These are phyloP conservation scores for Claviceps humidiphila DNA, from an alignment of 2,329 filamentous ascomycete species.

Conservation along the genomic window DNA sequence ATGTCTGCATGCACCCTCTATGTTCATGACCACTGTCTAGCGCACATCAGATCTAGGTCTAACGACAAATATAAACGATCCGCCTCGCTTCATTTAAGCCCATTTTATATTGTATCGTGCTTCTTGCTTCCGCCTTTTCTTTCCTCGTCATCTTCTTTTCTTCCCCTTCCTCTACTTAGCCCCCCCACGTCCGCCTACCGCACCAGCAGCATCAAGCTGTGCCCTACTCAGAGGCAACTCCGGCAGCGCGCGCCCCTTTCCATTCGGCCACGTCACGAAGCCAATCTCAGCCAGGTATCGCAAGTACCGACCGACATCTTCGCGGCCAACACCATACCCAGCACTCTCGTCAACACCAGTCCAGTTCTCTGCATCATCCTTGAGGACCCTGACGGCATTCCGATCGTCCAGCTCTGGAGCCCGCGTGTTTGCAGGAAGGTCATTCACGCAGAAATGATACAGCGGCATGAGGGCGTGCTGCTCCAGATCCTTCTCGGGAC, in stretches of 20 bases:
- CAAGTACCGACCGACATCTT: constrained; percentile 15
- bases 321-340: constrained; percentile 20
- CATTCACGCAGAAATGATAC: constrained; percentile 52
- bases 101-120: neutral
- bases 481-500: constrained; percentile 15
- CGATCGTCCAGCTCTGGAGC: constrained; percentile 48
- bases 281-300: constrained; percentile 16
- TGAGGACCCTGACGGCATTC: constrained; percentile 53
- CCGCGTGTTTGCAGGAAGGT: constrained; percentile 53
- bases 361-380: constrained; percentile 45
- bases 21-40: neutral
- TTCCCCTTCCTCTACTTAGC: neutral
- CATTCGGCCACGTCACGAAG: constrained; percentile 17
- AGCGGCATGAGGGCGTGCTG: constrained; percentile 39
- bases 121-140: neutral
- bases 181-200: constrained; percentile 13
- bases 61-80: too few relatives aligned
- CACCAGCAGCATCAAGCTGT: constrained; percentile 12
- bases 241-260: constrained; percentile 14
- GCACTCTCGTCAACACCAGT: constrained; percentile 43
- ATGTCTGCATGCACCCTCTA: neutral
- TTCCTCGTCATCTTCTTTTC: neutral
- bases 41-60: neutral
- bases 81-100: neutral
- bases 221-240: constrained; percentile 8